Evolutionary conservation across 495 filamentous ascomycete species (phyloP).

Genomic region (Staphylotrichum longicolle): DNA sequence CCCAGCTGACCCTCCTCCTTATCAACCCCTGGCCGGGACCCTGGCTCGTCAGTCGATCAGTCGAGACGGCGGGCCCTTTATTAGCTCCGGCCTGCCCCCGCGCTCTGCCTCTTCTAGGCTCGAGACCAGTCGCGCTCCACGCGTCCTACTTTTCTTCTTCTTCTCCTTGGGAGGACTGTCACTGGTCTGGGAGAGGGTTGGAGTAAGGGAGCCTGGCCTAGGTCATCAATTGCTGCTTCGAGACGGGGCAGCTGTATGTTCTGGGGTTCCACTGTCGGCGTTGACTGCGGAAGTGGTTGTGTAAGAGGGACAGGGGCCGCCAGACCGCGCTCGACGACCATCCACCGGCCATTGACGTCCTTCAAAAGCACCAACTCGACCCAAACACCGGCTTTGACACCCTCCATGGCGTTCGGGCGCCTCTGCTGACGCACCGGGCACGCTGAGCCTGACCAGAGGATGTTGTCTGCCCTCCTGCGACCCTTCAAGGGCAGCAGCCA

Average conservation of each 20-base stretch:
- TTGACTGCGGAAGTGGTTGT: not conserved
- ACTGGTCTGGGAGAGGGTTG: not conserved
- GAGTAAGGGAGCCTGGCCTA: not conserved
- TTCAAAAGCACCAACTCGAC: not conserved
- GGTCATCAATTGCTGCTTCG: not conserved
- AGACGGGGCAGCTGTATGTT: not conserved
- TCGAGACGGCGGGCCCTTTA: slow-evolving; percentile 13
- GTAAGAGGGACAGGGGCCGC: not conserved
- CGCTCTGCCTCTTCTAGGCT: slow-evolving; percentile 3
- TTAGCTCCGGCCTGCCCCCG: slow-evolving; percentile 15
- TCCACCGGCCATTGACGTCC: slow-evolving; percentile 2
- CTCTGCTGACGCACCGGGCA: slow-evolving; percentile 25
- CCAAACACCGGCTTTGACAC: not conserved
- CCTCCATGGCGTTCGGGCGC: slow-evolving; percentile 34
- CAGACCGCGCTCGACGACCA: not conserved
- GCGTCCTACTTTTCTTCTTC: slow-evolving; percentile 1
- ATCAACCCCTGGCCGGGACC: not conserved
- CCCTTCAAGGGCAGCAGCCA: slow-evolving; percentile 36
- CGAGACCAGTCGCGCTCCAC: slow-evolving; percentile 4
- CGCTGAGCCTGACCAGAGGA: slow-evolving; percentile 26
- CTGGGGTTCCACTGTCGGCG: not conserved
- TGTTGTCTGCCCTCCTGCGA: slow-evolving; percentile 47
- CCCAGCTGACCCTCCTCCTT: slow-evolving; percentile 19
- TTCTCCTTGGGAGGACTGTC: slow-evolving; percentile 6
- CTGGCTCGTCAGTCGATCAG: slow-evolving; percentile 4